Evolutionary conservation across 1,284 basidiomycete genomes (phyloP), one percentile per base, ranked within the genome.

Genomic region (Boletus smithii): DNA sequence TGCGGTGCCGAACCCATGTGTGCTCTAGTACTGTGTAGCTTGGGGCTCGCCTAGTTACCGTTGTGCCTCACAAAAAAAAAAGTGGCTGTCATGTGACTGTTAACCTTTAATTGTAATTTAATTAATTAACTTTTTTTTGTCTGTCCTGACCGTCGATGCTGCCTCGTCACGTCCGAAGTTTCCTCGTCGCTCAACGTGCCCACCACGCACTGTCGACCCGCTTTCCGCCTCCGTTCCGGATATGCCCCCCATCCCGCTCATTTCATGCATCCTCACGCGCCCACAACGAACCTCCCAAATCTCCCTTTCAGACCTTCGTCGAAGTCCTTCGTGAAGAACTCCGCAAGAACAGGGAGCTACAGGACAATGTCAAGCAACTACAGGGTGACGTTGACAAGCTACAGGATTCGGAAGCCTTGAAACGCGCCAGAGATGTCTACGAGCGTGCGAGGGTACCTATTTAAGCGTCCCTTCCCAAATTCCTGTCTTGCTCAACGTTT

Each of bases 401-500:
- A 44, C 95, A 97, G 72, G 95, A 99, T 67, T 91, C 88, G 47
- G 93, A 95, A 66, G 88, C 95, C n/a, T 89, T 98, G 91, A 92
- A 91, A 74, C 80, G 78, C 59, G 92, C 93, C 11, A 78, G 81
- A 62, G 91, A 90, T 41, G 85, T 91, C 50, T 98, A 98, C 70
- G 95, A 98, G 73, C 83, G 89, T 52, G 91, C 93, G 10, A 81
- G 95, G 70, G 94, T 97, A 66, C 57, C 81, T 79, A 41, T 30
- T 45, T 48, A 29, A 49, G 8, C 29, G 44, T 30, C 5, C 44
- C 43, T 44, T 42, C 14, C 9, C 22, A 26, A 26, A 31, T 45
- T 13, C 17, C 44, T 53, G 32, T 32, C 42, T 42, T 37, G 22
- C 38, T 45, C 53, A 54, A 27, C 18, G 10, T 36, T 27, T 18